These are phyloP conservation scores for Blastobotrys raffinosifermentans DNA, from an alignment of 1,139 yeast species.

Conservation along the genomic window DNA sequence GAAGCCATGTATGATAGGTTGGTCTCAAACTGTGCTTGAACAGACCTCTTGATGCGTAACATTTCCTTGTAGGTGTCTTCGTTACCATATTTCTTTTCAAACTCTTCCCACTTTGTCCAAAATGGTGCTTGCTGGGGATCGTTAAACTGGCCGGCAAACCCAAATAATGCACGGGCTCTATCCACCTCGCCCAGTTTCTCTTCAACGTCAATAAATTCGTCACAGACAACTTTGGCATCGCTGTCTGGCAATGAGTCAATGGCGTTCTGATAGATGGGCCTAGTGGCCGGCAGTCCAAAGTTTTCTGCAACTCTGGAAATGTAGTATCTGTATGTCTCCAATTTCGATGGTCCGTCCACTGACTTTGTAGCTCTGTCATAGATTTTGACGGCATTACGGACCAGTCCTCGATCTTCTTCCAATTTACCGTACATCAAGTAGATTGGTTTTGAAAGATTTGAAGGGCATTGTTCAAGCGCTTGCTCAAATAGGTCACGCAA, in stretches of 20 bases:
- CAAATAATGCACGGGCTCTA: conserved; percentile 58
- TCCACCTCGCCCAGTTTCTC: conserved; percentile 47
- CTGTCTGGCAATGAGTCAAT: conserved; percentile 37
- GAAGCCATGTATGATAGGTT: conserved; percentile 33
- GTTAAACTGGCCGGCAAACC: conserved; percentile 42
- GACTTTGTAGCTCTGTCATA: conserved; percentile 39
- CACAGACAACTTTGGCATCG: conserved; percentile 31
- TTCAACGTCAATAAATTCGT: conserved; percentile 41
- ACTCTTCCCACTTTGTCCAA: conserved; percentile 67
- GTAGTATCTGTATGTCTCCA: conserved; percentile 34
- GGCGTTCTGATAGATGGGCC: conserved; percentile 41
- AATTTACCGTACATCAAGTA: conserved; percentile 54
- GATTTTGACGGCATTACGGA: conserved; percentile 40
- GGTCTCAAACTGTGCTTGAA: conserved; percentile 37
- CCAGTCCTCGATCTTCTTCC: conserved; percentile 50
- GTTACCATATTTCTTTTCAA: conserved; percentile 66
- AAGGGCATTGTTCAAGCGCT: conserved; percentile 47
- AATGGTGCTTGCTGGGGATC: conserved; percentile 36
- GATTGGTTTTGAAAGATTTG: conserved; percentile 43
- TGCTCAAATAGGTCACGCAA: conserved; percentile 72
- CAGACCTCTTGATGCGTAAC: conserved; percentile 57
- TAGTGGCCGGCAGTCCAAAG: conserved; percentile 35
- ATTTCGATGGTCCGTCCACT: conserved; percentile 31
- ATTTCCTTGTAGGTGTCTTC: conserved; percentile 70
- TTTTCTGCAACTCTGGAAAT: conserved; percentile 30